Conservation (phyloP, 352 stramenopile genomes). For the Albugo candida region DNA sequence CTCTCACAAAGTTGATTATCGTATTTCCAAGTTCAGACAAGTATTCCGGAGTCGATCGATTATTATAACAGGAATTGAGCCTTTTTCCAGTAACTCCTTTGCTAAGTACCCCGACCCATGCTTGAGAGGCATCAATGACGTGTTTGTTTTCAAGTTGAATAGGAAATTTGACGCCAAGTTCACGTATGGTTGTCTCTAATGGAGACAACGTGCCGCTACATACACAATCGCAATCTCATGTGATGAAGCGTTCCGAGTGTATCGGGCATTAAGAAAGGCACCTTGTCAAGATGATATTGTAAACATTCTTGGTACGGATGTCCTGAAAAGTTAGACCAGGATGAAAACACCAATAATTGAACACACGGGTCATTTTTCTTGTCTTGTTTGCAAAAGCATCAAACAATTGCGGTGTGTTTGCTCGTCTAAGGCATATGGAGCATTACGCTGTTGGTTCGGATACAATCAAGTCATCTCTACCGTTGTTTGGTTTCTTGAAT, state of each 20-base stretch:
- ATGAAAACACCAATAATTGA: constrained; percentile 99
- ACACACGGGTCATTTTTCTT: constrained; percentile 57
- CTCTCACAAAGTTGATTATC: constrained; percentile 83
- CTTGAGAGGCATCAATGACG: constrained; percentile 84
- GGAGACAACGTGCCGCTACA: constrained; percentile 93
- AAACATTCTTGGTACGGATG: constrained; percentile 81
- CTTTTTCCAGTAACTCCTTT: constrained; percentile 84
- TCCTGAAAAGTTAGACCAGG: constrained; percentile 92
- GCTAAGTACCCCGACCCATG: constrained; percentile 83
- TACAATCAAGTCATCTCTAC: constrained; percentile 18
- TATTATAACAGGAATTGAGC: constrained; percentile 90
- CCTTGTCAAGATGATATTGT: constrained; percentile 78
- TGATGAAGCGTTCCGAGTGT: background rate
- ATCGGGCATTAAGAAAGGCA: constrained; percentile 8
- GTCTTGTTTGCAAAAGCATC: constrained; percentile 17
- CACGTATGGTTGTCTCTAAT: constrained; percentile 88
- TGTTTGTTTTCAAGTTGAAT: constrained; percentile 95
- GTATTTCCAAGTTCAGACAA: constrained; percentile 92
- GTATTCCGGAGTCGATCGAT: constrained; percentile 85
- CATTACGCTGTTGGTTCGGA: constrained; percentile 3
- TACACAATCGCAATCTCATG: background rate
- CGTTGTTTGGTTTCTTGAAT: constrained; percentile 77
- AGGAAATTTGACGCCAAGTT: constrained; percentile 92
- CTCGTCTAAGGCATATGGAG: constrained; percentile 6
- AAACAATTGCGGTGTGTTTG: constrained; percentile 24